Evolutionary conservation across 306 rosid genomes (phyloP), one percentile per base, ranked within the genome.

Genomic region (Cyamopsis tetragonoloba): DNA sequence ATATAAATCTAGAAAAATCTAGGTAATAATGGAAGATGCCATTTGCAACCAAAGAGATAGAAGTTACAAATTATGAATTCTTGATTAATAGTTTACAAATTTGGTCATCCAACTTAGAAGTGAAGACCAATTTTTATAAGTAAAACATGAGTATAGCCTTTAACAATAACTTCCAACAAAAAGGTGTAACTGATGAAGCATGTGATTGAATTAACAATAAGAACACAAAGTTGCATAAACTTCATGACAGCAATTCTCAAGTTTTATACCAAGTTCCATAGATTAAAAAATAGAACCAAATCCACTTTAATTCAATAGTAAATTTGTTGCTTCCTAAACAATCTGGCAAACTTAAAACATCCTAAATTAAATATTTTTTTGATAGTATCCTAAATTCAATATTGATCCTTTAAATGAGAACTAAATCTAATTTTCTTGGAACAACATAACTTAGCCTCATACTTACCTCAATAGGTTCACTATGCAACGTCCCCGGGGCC

Each of bases 381-480:
- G n/a, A n/a, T n/a, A n/a, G n/a, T n/a, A 57, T 48, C 57, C 34
- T 3, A 47, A 19, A 74, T 19, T 35, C 20, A 68, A 53, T 50
- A 50, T 26, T 61, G 61, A 61, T 22, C 43, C 34, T 31, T 4
- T 10, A 50, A 14, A 62, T 12, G 27, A 43, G 26, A 31, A 53
- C 59, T 61, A 70, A 62, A 55, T 37, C 41, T 10, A 80, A 12
- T 9, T 38, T 32, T 4, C 48, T 38, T 6, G 51, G 22, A 76
- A 66, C 50, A 22, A 8, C 10, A 26, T 9, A 56, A 51, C 24
- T n/a, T 23, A 41, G 73, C 37, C 9, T 18, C 66, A 38, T 54
- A 19, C 50, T 69, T 71, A 88, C 96, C 88, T 60, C 86, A 46
- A 49, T 35, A 31, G 85, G 76, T 39, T 88, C 97, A 62, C 75